A percentile compares a stretch with the other conserved stretches of the same genome.
phyloP scores from a whole-genome alignment of 1,284 basidiomycete species.

The Termitomyces sp. region DNA sequence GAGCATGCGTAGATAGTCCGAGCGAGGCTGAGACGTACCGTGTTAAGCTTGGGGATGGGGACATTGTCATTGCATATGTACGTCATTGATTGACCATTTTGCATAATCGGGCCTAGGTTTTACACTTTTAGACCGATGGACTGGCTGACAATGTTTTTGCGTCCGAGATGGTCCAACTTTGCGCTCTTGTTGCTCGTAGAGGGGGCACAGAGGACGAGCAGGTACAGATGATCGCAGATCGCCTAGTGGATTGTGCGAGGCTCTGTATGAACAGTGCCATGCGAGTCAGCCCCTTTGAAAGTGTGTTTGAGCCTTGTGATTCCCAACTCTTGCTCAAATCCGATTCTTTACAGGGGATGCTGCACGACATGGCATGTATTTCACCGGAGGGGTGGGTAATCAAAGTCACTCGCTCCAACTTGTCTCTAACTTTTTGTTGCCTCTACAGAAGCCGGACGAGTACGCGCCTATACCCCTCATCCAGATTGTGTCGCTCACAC shows the following conservation, averaged over 20 bases:
- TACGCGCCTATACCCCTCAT: slow-evolving; percentile 20
- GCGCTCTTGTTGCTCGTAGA: slow-evolving; percentile 54
- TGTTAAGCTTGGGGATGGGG: slow-evolving; percentile 64
- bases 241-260: slow-evolving; percentile 64
- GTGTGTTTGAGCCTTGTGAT: slow-evolving; percentile 32
- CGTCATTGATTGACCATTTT: slow-evolving; percentile 18
- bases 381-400: slow-evolving; percentile 63
- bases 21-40: slow-evolving; percentile 62
- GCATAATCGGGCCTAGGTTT: slow-evolving; percentile 1
- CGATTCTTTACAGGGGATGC: slow-evolving; percentile 43
- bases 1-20: slow-evolving; percentile 56
- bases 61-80: slow-evolving; percentile 69
- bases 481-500: neutral
- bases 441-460: slow-evolving; percentile 39
- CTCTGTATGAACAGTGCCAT: slow-evolving; percentile 61
- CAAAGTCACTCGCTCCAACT: neutral
- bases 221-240: slow-evolving; percentile 67
- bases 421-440: neutral
- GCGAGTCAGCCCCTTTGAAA: slow-evolving; percentile 66
- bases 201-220: slow-evolving; percentile 52
- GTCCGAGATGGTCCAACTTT: slow-evolving; percentile 64
- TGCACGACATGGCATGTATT: slow-evolving; percentile 55
- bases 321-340: neutral
- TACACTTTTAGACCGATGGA: slow-evolving; percentile 66
- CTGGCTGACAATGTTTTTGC: slow-evolving; percentile 84